Conservation (phyloP, 2,329 filamentous ascomycete species). For the Claviceps cyperi region DNA sequence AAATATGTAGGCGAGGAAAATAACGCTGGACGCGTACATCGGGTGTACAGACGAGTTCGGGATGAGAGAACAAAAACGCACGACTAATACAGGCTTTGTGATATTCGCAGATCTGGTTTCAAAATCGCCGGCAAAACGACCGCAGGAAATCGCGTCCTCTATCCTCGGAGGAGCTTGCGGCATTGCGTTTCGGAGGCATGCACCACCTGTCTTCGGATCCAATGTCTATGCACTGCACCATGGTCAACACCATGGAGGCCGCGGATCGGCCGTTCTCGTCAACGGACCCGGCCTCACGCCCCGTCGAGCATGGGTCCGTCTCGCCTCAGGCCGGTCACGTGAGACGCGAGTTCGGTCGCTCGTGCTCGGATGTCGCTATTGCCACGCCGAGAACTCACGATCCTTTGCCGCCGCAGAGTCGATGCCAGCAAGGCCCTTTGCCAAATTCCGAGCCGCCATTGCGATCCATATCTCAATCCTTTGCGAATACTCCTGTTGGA, state of each 20-base stretch:
- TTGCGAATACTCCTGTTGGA: constrained; percentile 28
- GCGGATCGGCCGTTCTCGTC: constrained; percentile 14
- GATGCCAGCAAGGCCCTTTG: constrained; percentile 13
- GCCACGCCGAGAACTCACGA: constrained; percentile 12
- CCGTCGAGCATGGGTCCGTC: constrained; percentile 11
- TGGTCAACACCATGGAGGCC: constrained; percentile 10
- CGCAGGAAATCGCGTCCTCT: constrained; percentile 77
- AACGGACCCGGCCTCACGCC: constrained; percentile 15
- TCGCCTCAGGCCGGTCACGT: constrained; percentile 9
- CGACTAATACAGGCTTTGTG: not conserved
- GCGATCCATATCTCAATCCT: constrained; percentile 22
- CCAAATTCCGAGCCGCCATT: constrained; percentile 15
- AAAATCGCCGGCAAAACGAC: constrained; percentile 87
- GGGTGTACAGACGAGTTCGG: not conserved
- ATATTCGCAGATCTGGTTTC: constrained; percentile 75
- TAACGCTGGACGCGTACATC: not conserved
- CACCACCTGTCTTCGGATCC: constrained; percentile 35
- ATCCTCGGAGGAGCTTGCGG: constrained; percentile 59
- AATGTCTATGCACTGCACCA: constrained; percentile 14
- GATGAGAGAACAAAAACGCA: not conserved
- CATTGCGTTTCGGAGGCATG: constrained; percentile 40
- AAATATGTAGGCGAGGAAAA: not conserved
- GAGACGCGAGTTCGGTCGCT: constrained; percentile 4
- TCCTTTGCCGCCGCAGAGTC: constrained; percentile 9
- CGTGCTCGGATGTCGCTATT: constrained; percentile 11